Percentiles rank a stretch among this genome's conserved stretches.
These are phyloP conservation scores for Leishmania aethiopica DNA, from an alignment of 208 protist genomes.

Conservation along the genomic window DNA sequence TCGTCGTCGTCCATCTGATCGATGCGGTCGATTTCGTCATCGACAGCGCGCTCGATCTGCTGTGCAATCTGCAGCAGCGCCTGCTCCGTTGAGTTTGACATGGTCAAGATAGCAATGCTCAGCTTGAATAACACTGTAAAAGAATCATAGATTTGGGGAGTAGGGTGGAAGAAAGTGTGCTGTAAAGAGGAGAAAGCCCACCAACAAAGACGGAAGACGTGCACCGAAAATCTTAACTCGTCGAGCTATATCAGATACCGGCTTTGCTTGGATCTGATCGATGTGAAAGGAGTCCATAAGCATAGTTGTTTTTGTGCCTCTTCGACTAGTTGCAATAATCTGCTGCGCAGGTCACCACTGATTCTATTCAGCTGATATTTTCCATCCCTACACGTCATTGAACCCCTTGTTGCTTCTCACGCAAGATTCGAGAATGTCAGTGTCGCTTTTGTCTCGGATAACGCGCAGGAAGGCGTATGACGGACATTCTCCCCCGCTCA, in stretches of 20 bases:
- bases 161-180: background rate
- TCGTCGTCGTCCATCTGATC: constrained; percentile 94
- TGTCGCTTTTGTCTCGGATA: constrained; percentile 49
- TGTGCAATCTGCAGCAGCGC: constrained; percentile 76
- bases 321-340: background rate
- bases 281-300: background rate
- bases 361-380: background rate
- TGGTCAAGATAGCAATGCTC: constrained; percentile 5
- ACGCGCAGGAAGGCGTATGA: constrained; percentile 67
- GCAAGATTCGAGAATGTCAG: constrained; percentile 57
- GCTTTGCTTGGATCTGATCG: background rate
- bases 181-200: background rate
- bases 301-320: background rate
- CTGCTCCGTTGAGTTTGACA: constrained; percentile 53
- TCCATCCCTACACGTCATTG: constrained; percentile 18
- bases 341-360: background rate
- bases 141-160: constrained; percentile 2
- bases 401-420: constrained; percentile 39
- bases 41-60: constrained; percentile 84
- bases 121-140: background rate
- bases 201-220: background rate
- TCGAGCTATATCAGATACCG: background rate
- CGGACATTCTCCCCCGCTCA: constrained; percentile 43
- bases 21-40: constrained; percentile 81
- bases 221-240: background rate